phyloP scores from a whole-genome alignment of 2,329 filamentous ascomycete genomes.

The Cytospora piceicola region DNA sequence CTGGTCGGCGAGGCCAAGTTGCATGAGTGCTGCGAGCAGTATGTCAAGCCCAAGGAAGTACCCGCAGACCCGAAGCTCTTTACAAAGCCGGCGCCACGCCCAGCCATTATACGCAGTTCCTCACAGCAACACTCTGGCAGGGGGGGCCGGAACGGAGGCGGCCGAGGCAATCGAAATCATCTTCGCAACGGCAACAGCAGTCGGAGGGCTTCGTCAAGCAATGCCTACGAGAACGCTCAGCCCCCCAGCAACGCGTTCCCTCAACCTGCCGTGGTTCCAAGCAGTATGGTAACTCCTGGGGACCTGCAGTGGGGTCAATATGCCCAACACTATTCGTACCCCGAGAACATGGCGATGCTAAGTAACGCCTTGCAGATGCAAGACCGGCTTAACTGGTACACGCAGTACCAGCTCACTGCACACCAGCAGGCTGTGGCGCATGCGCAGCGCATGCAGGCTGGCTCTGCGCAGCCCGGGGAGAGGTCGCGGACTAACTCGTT shows the following conservation, averaged over 20 bases:
- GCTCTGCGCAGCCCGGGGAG: slow-evolving; percentile 45
- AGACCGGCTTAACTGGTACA: slow-evolving; percentile 51
- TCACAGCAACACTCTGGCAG: slow-evolving; percentile 60
- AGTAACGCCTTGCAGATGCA: slow-evolving; percentile 45
- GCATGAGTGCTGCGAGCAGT: slow-evolving; percentile 84
- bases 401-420: slow-evolving; percentile 49
- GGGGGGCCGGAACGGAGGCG: slow-evolving; percentile 51
- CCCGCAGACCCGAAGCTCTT: slow-evolving; percentile 52
- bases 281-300: slow-evolving; percentile 27
- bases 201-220: slow-evolving; percentile 57
- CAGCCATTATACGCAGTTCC: slow-evolving; percentile 62
- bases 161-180: slow-evolving; percentile 53
- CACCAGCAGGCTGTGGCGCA: slow-evolving; percentile 50
- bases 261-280: slow-evolving; percentile 42
- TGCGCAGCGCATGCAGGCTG: slow-evolving; percentile 48
- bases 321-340: slow-evolving; percentile 28
- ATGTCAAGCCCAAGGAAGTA: slow-evolving; percentile 84
- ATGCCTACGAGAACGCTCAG: slow-evolving; percentile 54
- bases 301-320: slow-evolving; percentile 41
- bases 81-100: slow-evolving; percentile 61
- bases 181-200: slow-evolving; percentile 50
- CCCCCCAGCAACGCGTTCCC: slow-evolving; percentile 46
- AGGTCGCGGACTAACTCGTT: slow-evolving; percentile 66
- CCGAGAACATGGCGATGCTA: slow-evolving; percentile 28
- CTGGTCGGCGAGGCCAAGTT: slow-evolving; percentile 78